Conservation (phyloP, 73 alveolate genomes). For the Paramecium pentaurelia region DNA sequence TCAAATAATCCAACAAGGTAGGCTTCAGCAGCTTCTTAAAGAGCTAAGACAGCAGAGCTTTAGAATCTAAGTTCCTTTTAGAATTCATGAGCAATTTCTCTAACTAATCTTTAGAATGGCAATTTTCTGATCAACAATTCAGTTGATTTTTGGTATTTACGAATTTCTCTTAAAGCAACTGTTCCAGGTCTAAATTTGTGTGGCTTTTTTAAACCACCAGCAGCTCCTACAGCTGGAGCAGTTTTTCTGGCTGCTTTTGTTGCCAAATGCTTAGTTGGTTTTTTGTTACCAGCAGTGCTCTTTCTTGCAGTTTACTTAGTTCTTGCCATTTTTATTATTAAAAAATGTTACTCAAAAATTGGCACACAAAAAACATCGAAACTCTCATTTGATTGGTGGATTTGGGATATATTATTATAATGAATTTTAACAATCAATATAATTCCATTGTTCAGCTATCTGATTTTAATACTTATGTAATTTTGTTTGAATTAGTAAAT, state of each 20-base stretch:
- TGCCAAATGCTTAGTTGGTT: constrained; percentile 78
- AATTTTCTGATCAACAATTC: constrained; percentile 81
- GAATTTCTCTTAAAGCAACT: constrained; percentile 89
- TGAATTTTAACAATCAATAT: not conserved
- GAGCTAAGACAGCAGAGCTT: constrained; percentile 83
- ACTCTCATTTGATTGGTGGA: constrained; percentile 40
- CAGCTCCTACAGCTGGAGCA: constrained; percentile 71
- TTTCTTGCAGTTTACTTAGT: constrained; percentile 72
- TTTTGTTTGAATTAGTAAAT: not conserved
- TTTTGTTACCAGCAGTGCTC: constrained; percentile 73
- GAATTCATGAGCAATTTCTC: constrained; percentile 87
- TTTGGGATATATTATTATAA: not conserved
- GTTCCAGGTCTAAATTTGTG: constrained; percentile 94
- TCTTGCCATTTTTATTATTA: constrained; percentile 66
- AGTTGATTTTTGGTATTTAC: constrained; percentile 84
- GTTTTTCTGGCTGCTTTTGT: constrained; percentile 87
- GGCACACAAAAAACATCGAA: not conserved
- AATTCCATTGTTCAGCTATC: not conserved
- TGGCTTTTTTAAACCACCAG: constrained; percentile 86
- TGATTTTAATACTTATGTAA: not conserved
- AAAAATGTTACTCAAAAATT: not conserved
- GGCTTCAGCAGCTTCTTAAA: constrained; percentile 94
- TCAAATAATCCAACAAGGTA: constrained; percentile 91
- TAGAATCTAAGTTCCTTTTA: constrained; percentile 86
- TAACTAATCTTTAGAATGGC: constrained; percentile 86